Base-by-base conservation (phyloP, 1,284 basidiomycete species). In the Gyrodon tennesseensis region DNA sequence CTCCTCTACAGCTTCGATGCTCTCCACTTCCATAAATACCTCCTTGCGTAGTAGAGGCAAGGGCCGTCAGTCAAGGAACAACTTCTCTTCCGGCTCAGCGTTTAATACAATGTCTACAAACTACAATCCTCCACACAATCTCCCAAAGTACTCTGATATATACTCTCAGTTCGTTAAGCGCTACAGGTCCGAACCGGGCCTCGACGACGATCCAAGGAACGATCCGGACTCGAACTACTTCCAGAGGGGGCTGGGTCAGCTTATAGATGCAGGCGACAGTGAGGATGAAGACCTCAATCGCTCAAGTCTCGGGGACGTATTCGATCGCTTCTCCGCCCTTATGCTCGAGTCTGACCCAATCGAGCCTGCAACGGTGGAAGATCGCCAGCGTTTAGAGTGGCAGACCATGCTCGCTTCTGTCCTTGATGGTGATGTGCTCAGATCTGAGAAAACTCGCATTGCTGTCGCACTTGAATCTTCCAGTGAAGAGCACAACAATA, bases 321-420 rank as follows among this genome's bases (percentile, higher is more conserved):
- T 81, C 64, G 86, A 89, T 67, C 80, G 82, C 21, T 76, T 84
- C 62, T 81, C 83, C 23, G 78, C 81, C n/a, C 77, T 84, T 43
- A 77, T 83, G 66, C 79, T 86, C 49, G 88, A 91, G 70, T 78
- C 82, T 15, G 87, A 89, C 66, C 79, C 83, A 41, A 80, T 83
- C 61, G 83, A 87, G 67, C 86, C 88, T 44, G 81, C 84, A 49
- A 88, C 86, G 13, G 77, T 85, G 53, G 88, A 91, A 71, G 90
- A 93, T 70, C 83, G 85, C 66, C 92, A 94, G 71, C 84, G 95
- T 37, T 80, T 96, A 55, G 94, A 96, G 77, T 98, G 95, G 95
- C 93, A 96, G 77, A 91, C 90, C 46, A 92, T 97, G 89, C 85
- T 98, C 48, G 87, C 92, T 15, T 96, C 94, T 46, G 95, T 98